phyloP scores from a whole-genome alignment of 2,329 filamentous ascomycete species.

The Calonectria fujianensis region DNA sequence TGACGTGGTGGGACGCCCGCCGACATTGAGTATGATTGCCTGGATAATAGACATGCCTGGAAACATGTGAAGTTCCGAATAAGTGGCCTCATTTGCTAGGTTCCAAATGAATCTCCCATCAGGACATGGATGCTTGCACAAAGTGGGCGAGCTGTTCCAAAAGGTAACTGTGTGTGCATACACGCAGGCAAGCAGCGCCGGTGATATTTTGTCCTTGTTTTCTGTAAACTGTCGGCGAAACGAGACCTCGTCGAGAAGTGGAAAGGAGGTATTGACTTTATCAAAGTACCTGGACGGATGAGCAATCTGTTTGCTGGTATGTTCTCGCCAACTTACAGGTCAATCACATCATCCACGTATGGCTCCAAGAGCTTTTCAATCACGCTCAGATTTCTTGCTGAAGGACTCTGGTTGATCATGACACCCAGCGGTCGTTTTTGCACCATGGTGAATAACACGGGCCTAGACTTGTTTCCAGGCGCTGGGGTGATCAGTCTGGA shows the following conservation, averaged over 20 bases:
- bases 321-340: conserved; percentile 60
- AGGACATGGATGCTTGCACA: conserved; percentile 69
- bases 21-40: conserved; percentile 75
- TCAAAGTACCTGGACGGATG: conserved; percentile 46
- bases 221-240: conserved; percentile 69
- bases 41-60: conserved; percentile 76
- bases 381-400: conserved; percentile 70
- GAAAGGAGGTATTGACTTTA: conserved; percentile 74
- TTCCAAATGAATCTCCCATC: conserved; percentile 79
- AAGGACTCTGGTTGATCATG: conserved; percentile 59
- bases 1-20: conserved; percentile 75
- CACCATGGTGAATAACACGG: conserved; percentile 68
- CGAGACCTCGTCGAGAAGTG: conserved; percentile 73
- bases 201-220: conserved; percentile 70
- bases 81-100: conserved; percentile 75
- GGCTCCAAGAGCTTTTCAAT: conserved; percentile 77
- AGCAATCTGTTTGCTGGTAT: not conserved
- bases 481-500: conserved; percentile 57
- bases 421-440: conserved; percentile 67
- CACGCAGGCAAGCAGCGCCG: conserved; percentile 73
- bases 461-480: conserved; percentile 58
- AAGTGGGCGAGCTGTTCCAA: conserved; percentile 70
- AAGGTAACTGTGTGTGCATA: conserved; percentile 76
- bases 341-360: conserved; percentile 69
- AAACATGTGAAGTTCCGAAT: conserved; percentile 75